Evolutionary conservation across 2,329 filamentous ascomycete genomes (phyloP).

Genomic region (Diaporthe nobilis): DNA sequence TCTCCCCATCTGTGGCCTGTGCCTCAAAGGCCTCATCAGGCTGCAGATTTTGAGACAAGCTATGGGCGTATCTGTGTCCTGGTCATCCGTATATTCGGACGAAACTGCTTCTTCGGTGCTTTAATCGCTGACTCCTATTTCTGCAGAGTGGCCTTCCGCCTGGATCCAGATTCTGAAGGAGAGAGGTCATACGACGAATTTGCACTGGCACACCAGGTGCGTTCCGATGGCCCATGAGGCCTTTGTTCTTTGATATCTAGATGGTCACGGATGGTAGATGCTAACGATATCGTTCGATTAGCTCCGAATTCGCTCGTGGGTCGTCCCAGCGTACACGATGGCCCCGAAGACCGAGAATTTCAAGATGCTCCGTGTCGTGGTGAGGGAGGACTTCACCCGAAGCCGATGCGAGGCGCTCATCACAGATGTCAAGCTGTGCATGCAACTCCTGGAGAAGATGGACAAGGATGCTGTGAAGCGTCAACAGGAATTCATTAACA

Average conservation of each 20-base stretch:
- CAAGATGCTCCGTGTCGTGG: constrained; percentile 93
- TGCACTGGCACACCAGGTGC: constrained; percentile 85
- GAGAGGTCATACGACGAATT: constrained; percentile 81
- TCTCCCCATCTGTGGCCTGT: too few species aligned
- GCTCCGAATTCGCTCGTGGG: constrained; percentile 80
- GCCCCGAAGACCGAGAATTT: constrained; percentile 86
- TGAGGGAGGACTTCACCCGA: constrained; percentile 91
- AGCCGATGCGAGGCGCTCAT: constrained; percentile 85
- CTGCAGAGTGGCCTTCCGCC: constrained; percentile 69
- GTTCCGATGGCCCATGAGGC: constrained; percentile 50
- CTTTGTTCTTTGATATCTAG: too few species aligned
- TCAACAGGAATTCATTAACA: constrained; percentile 76
- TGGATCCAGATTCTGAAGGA: constrained; percentile 73
- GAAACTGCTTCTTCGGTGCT: too few species aligned
- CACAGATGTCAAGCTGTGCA: constrained; percentile 82
- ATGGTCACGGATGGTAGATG: too few species aligned
- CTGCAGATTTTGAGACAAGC: too few species aligned
- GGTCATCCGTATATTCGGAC: too few species aligned
- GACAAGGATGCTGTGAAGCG: constrained; percentile 79
- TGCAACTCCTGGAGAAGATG: constrained; percentile 79
- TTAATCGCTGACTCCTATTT: neutral
- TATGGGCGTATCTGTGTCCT: too few species aligned
- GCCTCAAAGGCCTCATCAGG: too few species aligned
- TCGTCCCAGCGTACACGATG: constrained; percentile 98
- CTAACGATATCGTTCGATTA: too few species aligned